Conservation (phyloP, 148 eudicot species). For the Amaranthus cruentus region DNA sequence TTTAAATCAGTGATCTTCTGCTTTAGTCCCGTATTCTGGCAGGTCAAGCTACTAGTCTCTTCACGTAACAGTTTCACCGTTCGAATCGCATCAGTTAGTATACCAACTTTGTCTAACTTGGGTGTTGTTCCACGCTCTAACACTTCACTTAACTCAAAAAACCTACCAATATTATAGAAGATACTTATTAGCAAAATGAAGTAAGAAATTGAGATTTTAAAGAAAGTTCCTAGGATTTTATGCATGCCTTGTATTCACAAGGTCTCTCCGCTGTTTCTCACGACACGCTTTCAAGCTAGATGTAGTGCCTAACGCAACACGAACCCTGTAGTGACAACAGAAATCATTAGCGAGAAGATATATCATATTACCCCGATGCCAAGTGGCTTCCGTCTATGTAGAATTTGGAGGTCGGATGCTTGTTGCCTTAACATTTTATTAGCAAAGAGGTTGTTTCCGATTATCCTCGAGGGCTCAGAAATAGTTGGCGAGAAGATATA, state of each 20-base stretch:
- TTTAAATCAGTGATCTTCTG: slow-evolving; percentile 55
- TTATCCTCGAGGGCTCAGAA: neutral
- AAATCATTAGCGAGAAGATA: neutral
- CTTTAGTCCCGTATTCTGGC: slow-evolving; percentile 34
- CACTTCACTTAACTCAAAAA: slow-evolving; percentile 45
- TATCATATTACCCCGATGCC: no score
- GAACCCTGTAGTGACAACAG: slow-evolving; percentile 30
- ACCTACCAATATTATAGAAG: slow-evolving; percentile 27
- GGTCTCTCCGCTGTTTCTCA: slow-evolving; percentile 58
- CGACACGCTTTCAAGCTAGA: slow-evolving; percentile 52
- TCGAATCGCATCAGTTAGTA: slow-evolving; percentile 53
- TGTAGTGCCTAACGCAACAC: slow-evolving; percentile 32
- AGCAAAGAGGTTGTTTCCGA: no score
- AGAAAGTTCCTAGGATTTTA: neutral
- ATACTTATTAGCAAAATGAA: neutral
- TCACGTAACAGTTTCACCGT: slow-evolving; percentile 46
- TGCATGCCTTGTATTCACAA: slow-evolving; percentile 47
- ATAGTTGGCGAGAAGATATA: neutral
- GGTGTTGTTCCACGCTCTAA: slow-evolving; percentile 59
- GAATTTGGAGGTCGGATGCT: no score
- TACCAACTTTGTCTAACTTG: slow-evolving; percentile 52
- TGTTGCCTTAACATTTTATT: no score
- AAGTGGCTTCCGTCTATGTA: no score
- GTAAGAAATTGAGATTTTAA: neutral
- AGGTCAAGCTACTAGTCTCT: slow-evolving; percentile 51